Base-by-base conservation (phyloP, 768 basidiomycete species). In the Jaapia argillacea region DNA sequence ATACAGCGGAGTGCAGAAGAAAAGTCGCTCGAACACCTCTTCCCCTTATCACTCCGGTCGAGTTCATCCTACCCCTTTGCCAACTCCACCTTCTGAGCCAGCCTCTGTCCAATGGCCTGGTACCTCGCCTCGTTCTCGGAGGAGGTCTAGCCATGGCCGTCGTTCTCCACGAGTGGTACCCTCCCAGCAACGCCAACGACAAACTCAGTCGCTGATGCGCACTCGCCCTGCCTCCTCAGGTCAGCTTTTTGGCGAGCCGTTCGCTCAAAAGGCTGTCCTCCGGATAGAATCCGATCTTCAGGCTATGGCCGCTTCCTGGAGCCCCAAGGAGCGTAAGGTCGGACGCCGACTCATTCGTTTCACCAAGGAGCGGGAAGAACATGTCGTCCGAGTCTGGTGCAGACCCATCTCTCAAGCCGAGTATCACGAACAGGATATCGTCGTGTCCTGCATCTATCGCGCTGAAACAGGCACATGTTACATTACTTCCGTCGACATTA, bases 401-500 rank as follows among this genome's bases (percentile, higher is more conserved):
- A 77, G 85, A 44, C 67, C 79, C 14, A 79, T 96, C 57, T 55
- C 66, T 1, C 85, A 84, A 50, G 71, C 80, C 28, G 81, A 88
- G 22, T 93, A 86, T 58, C 63, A 70, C 44, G 74, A 82, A 27
- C 69, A 76, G 23, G 81, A 83, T 57, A 81, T 80, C 55, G 88
- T 94, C 58, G 81, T 98, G 52, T 96, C 92, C 0, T 98, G 94
- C 70, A 97, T 98, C 56, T 89, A 84, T 61, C 80, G 87, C 43
- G 74, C 85, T 45, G 83, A 87, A 45, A 68, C 66, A 1, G 79
- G 83, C 52, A 66, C 77, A 3, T 94, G 79, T 64, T 94, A 79
- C 59, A 81, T 93, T 52, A 98, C 94, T 31, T 93, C 90, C 0
- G 94, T 97, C 52, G 94, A 98, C 59, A 82, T 94, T 61, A 92